Conservation (phyloP, 192 early-diverging fungal species). For the Dissophora ornata region DNA sequence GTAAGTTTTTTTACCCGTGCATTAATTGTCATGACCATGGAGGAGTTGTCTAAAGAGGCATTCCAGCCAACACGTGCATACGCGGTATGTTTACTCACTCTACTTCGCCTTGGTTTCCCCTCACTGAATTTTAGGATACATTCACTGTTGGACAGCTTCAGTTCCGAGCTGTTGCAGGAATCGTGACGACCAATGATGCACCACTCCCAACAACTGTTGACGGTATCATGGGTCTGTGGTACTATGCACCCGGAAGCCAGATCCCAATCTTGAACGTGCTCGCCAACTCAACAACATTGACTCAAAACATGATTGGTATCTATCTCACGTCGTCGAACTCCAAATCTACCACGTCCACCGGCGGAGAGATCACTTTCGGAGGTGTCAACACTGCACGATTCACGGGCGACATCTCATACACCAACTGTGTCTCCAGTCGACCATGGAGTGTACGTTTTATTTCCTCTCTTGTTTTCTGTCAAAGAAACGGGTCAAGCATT, state of each 20-base stretch:
- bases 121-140: no score
- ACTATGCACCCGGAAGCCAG: neutral
- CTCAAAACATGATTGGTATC: slow-evolving; percentile 28
- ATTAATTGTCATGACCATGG: neutral
- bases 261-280: slow-evolving; percentile 37
- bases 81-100: no score
- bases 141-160: slow-evolving; percentile 22
- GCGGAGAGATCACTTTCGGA: slow-evolving; percentile 48
- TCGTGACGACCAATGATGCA: slow-evolving; percentile 5
- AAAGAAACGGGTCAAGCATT: no score
- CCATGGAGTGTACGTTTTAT: slow-evolving; percentile 36
- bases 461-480: neutral
- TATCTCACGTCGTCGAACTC: slow-evolving; percentile 1
- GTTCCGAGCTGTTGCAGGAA: slow-evolving; percentile 14
- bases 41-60: no score
- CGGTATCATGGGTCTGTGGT: slow-evolving; percentile 50
- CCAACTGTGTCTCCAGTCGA: slow-evolving; percentile 9
- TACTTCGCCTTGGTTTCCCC: no score
- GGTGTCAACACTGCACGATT: slow-evolving; percentile 20
- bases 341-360: neutral
- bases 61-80: no score
- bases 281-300: slow-evolving; percentile 5
- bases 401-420: slow-evolving; percentile 23
- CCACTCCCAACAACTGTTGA: slow-evolving; percentile 7
- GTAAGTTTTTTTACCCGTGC: slow-evolving; percentile 5